These are phyloP conservation scores for Oryza glaberrima DNA, from an alignment of 176 grass and related monocot genomes.

Conservation along the genomic window DNA sequence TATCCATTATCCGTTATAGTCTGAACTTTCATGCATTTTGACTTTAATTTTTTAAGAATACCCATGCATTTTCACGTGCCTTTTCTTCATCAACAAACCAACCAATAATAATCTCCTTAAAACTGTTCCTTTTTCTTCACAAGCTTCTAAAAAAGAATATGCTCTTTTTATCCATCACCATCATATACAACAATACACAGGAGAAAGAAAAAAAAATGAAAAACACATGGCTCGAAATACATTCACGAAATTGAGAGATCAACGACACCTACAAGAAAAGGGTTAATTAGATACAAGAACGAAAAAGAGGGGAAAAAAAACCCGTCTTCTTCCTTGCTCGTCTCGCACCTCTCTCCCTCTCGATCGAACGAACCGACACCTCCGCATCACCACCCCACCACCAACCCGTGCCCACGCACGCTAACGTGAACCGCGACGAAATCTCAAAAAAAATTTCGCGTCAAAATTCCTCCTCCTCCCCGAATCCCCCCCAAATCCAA, in stretches of 20 bases:
- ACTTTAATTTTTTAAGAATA: too few relatives aligned
- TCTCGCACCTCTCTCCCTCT: not conserved
- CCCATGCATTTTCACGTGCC: too few relatives aligned
- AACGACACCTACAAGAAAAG: too few relatives aligned
- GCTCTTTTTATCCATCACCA: too few relatives aligned
- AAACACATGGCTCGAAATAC: not conserved
- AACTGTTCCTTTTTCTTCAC: too few relatives aligned
- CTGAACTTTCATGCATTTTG: too few relatives aligned
- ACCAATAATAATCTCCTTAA: too few relatives aligned
- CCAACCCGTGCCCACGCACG: conserved; percentile 1
- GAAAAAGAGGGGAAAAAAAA: not conserved
- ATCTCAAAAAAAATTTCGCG: conserved; percentile 14
- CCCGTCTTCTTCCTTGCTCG: conserved; percentile 25
- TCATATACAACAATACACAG: too few relatives aligned
- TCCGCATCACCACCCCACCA: conserved; percentile 25
- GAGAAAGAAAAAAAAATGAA: not conserved
- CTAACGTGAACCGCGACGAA: conserved; percentile 42
- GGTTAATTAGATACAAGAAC: too few relatives aligned
- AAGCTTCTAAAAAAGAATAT: too few relatives aligned
- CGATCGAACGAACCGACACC: conserved; percentile 36
- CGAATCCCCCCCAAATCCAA: conserved; percentile 38
- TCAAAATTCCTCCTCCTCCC: conserved; percentile 14
- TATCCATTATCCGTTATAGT: too few relatives aligned
- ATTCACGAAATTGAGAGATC: not conserved
- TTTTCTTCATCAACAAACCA: too few relatives aligned